Conservation (phyloP, 306 rosid genomes). For the Prunus padus region DNA sequence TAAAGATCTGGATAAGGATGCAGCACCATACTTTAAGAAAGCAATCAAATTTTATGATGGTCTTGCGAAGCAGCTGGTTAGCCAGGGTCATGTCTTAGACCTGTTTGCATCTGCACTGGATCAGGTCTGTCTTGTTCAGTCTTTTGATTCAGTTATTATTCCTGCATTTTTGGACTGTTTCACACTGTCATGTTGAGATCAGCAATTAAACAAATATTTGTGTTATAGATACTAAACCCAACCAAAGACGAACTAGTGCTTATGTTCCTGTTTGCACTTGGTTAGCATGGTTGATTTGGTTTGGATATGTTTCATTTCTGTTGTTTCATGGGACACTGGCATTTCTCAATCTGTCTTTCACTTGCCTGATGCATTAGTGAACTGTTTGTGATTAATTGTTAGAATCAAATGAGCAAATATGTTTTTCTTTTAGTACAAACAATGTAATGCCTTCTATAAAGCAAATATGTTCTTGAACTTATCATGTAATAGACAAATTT, state of each 20-base stretch:
- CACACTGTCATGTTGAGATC: not conserved
- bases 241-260: not conserved
- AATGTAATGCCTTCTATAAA: too few species aligned
- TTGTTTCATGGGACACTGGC: not conserved
- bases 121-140: slow-evolving; percentile 61
- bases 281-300: not conserved
- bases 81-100: slow-evolving; percentile 95
- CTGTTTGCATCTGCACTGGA: slow-evolving; percentile 97
- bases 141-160: slow-evolving; percentile 24
- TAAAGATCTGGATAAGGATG: slow-evolving; percentile 97
- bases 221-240: not conserved
- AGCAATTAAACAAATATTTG: not conserved
- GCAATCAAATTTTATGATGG: slow-evolving; percentile 84
- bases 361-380: not conserved
- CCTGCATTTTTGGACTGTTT: slow-evolving; percentile 1
- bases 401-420: not conserved
- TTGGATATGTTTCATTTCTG: not conserved
- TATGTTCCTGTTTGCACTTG: not conserved
- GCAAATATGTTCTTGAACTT: not conserved
- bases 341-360: not conserved
- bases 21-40: slow-evolving; percentile 88
- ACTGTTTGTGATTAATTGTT: not conserved
- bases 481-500: not conserved
- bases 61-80: slow-evolving; percentile 84
- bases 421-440: too few species aligned